These are phyloP conservation scores for Xerocomus minutiporus DNA, from an alignment of 1,284 basidiomycete species.

Conservation along the genomic window DNA sequence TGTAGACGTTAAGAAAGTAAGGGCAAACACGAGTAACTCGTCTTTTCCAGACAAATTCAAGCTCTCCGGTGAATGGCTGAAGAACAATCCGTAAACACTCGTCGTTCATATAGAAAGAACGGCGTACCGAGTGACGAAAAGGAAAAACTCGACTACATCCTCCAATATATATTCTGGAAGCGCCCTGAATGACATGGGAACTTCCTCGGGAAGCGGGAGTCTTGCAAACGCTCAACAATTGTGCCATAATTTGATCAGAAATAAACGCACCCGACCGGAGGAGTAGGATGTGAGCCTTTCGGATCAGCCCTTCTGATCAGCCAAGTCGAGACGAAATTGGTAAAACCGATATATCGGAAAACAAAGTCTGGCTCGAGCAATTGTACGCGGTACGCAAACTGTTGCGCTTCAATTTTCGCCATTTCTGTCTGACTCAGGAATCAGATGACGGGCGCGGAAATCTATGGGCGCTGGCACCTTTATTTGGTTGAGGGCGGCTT, in stretches of 20 bases:
- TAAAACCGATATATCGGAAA: slow-evolving; percentile 77
- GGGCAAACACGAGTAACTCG: slow-evolving; percentile 84
- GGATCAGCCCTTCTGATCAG: slow-evolving; percentile 92
- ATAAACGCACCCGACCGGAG: slow-evolving; percentile 56
- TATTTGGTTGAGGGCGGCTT: slow-evolving; percentile 64
- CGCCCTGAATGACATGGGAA: slow-evolving; percentile 81
- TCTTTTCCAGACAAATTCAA: slow-evolving; percentile 80
- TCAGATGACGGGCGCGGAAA: neutral
- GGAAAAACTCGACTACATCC: slow-evolving; percentile 88
- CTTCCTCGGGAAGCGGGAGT: slow-evolving; percentile 81
- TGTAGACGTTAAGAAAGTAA: slow-evolving; percentile 91
- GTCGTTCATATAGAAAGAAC: neutral
- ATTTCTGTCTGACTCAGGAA: slow-evolving; percentile 52
- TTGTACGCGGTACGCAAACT: slow-evolving; percentile 82
- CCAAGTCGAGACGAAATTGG: slow-evolving; percentile 92
- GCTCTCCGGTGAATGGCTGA: slow-evolving; percentile 72
- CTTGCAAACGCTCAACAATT: slow-evolving; percentile 39
- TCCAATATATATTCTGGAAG: slow-evolving; percentile 95
- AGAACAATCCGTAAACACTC: slow-evolving; percentile 11
- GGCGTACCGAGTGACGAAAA: slow-evolving; percentile 75
- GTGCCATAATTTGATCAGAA: neutral
- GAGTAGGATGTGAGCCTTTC: slow-evolving; percentile 70
- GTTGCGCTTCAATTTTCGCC: slow-evolving; percentile 61
- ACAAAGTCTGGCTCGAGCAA: slow-evolving; percentile 85
- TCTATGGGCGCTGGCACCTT: slow-evolving; percentile 46